phyloP scores from a whole-genome alignment of 345 rosid genomes.

The Brassica carinata region DNA sequence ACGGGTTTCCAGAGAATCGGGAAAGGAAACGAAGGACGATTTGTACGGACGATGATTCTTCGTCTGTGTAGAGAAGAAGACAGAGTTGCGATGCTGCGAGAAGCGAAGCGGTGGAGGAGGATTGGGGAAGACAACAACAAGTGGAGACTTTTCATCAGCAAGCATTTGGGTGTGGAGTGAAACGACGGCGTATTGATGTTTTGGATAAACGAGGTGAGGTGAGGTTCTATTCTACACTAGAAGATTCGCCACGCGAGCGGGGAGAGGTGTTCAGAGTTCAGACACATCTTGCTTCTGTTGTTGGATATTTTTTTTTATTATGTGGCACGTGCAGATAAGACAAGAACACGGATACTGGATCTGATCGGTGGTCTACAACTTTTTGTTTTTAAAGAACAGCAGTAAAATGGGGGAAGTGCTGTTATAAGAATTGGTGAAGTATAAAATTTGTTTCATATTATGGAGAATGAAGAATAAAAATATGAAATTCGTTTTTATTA shows the following conservation, averaged over 20 bases:
- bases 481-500: too few relatives aligned
- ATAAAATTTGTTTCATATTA: too few relatives aligned
- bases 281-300: conserved; percentile 39
- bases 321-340: conserved; percentile 25
- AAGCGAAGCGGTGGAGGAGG: conserved; percentile 30
- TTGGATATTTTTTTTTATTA: conserved; percentile 12
- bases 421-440: too few relatives aligned
- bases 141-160: conserved; percentile 40
- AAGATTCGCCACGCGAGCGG: conserved; percentile 31
- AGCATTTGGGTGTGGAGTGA: conserved; percentile 21
- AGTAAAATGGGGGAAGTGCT: background rate
- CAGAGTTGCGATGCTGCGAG: conserved; percentile 28
- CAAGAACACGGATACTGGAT: background rate
- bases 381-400: background rate
- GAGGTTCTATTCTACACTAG: background rate
- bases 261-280: conserved; percentile 15
- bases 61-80: conserved; percentile 28
- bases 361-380: background rate
- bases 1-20: conserved; percentile 42
- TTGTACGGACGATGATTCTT: conserved; percentile 6
- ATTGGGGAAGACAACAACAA: conserved; percentile 38
- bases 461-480: too few relatives aligned
- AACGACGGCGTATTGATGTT: conserved; percentile 22
- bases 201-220: background rate
- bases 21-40: conserved; percentile 22